phyloP scores from a whole-genome alignment of 441 rosid species.

The Dalechampia spathulata region DNA sequence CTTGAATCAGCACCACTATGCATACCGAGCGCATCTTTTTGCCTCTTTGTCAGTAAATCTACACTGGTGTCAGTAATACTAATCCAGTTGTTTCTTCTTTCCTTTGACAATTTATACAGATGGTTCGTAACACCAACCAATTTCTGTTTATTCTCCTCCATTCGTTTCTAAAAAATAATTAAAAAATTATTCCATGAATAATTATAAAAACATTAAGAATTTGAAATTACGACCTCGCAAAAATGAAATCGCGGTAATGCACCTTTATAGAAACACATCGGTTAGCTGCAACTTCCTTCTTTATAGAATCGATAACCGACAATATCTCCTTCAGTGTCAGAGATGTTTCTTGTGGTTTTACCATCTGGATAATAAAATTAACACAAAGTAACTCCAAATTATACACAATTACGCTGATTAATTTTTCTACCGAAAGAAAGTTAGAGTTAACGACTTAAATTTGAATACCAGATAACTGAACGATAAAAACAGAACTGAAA shows the following conservation, averaged over 20 bases:
- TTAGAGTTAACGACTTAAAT: too few species aligned
- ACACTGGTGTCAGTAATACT: slow-evolving; percentile 22
- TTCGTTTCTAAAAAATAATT: slow-evolving; percentile 47
- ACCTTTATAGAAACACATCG: slow-evolving; percentile 65
- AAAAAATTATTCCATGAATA: slow-evolving; percentile 3
- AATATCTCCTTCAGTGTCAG: slow-evolving; percentile 36
- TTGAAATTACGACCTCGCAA: background rate
- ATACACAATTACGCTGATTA: background rate
- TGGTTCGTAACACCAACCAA: slow-evolving; percentile 50
- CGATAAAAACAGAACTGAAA: too few species aligned
- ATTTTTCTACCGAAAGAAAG: background rate
- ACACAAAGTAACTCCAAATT: background rate
- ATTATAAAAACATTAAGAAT: slow-evolving; percentile 1
- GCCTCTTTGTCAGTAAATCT: slow-evolving; percentile 73
- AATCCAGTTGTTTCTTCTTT: slow-evolving; percentile 42
- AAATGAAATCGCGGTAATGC: slow-evolving; percentile 7
- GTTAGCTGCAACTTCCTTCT: slow-evolving; percentile 64
- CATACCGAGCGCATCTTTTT: slow-evolving; percentile 60
- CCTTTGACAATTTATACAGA: slow-evolving; percentile 41
- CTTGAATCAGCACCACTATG: slow-evolving; percentile 47
- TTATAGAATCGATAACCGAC: slow-evolving; percentile 55
- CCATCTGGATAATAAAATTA: slow-evolving; percentile 19
- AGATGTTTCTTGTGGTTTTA: slow-evolving; percentile 26
- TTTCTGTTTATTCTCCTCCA: slow-evolving; percentile 66
- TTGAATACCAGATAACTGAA: too few species aligned